phyloP scores from a whole-genome alignment of 768 basidiomycete genomes.

The Phallus indusiatus region DNA sequence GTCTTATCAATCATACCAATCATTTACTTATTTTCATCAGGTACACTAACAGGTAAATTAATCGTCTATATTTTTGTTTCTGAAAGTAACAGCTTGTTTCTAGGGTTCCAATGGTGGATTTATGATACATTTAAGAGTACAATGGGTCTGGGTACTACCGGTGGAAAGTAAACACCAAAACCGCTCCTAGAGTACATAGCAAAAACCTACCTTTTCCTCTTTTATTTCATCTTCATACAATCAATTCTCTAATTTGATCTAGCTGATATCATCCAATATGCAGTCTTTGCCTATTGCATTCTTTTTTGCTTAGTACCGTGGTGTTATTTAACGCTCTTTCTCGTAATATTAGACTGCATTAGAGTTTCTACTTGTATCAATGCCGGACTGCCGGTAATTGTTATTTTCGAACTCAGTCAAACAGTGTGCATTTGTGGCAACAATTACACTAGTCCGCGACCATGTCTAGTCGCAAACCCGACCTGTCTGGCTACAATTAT shows the following conservation, averaged over 20 bases:
- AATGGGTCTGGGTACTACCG: conserved; percentile 82
- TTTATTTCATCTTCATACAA: too few relatives aligned
- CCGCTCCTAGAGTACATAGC: not conserved
- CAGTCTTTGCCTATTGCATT: too few relatives aligned
- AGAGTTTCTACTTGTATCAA: too few relatives aligned
- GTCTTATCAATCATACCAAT: not conserved
- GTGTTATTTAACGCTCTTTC: too few relatives aligned
- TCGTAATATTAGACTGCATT: too few relatives aligned
- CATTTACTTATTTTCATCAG: not conserved
- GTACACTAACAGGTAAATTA: conserved; percentile 33
- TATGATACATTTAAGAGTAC: conserved; percentile 79
- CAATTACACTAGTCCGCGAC: not conserved
- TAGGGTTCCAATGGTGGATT: conserved; percentile 92
- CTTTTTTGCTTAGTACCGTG: too few relatives aligned
- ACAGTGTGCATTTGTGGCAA: not conserved
- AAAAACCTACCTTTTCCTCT: too few relatives aligned
- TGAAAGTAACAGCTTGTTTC: conserved; percentile 27
- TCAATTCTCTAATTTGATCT: too few relatives aligned
- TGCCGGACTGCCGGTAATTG: too few relatives aligned
- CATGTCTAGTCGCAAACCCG: conserved; percentile 42
- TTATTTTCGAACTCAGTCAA: not conserved
- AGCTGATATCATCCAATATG: too few relatives aligned
- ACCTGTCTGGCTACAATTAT: conserved; percentile 92
- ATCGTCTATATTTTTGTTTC: not conserved
- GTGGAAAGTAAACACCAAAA: conserved; percentile 59